Evolutionary conservation across 768 basidiomycete genomes (phyloP).

Genomic region (Boletus reticulatus): DNA sequence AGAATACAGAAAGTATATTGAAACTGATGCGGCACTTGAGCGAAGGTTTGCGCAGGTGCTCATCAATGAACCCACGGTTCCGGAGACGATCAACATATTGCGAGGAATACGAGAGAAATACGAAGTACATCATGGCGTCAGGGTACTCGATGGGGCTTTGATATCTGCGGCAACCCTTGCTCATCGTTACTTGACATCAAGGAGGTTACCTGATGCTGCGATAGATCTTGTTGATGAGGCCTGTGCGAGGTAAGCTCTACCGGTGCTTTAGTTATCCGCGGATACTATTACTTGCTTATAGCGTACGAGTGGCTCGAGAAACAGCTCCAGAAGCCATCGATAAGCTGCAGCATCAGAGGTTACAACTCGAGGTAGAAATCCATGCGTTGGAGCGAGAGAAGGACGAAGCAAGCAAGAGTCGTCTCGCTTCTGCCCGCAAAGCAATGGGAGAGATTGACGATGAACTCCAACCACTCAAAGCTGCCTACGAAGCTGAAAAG

Average conservation of each 20-base stretch:
- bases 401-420: slow-evolving; percentile 83
- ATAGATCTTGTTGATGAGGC: slow-evolving; percentile 94
- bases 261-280: neutral
- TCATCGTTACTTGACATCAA: slow-evolving; percentile 85
- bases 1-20: slow-evolving; percentile 92
- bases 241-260: slow-evolving; percentile 64
- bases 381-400: slow-evolving; percentile 94
- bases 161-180: slow-evolving; percentile 90
- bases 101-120: slow-evolving; percentile 95
- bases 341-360: slow-evolving; percentile 80
- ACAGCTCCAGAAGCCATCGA: slow-evolving; percentile 94
- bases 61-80: slow-evolving; percentile 86
- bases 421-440: slow-evolving; percentile 70
- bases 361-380: slow-evolving; percentile 92
- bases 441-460: slow-evolving; percentile 83
- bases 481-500: slow-evolving; percentile 88
- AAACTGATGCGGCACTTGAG: slow-evolving; percentile 88
- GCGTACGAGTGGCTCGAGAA: slow-evolving; percentile 89
- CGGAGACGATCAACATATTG: slow-evolving; percentile 90
- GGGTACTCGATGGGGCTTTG: slow-evolving; percentile 84
- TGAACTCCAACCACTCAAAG: slow-evolving; percentile 74
- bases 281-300: slow-evolving; percentile 27
- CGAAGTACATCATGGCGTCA: slow-evolving; percentile 88
- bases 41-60: slow-evolving; percentile 92
- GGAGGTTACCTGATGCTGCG: slow-evolving; percentile 79